Evolutionary conservation across 768 basidiomycete species (phyloP), one percentile per base, ranked within the genome.

Genomic region (Hemileccinum impolitum): DNA sequence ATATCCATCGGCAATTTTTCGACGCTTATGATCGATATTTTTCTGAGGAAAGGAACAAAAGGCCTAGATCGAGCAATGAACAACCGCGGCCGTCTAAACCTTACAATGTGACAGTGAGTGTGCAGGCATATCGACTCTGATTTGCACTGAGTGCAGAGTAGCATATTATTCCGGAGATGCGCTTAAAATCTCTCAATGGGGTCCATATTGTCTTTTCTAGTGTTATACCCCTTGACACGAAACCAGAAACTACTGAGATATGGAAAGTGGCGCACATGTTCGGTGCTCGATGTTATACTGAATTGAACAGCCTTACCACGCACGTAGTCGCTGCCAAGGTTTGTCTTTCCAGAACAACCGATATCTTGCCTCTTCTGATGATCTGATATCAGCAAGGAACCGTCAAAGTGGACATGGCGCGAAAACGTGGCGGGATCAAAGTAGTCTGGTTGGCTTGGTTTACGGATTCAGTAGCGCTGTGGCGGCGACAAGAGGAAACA

Each of bases 321-420:
- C 96, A 99, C 59, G 85, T 97, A 34, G 91, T 99, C 18, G 88
- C 93, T 18, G 89, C 86, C 9, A 91, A 93, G 77, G 90, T 90
- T 52, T 50, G 65, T 57, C 32, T 35, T 34, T 48, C 7, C 13
- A 15, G n/a, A 38, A 45, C 11, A 36, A 34, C 36, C 19, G 18
- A 4, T 46, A 40, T 46, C 46, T 34, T 51, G 51, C 48, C 34
- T 42, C 35, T 45, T 28, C 43, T 56, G 23, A 47, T 10, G 36
- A 19, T 31, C 36, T 28, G 41, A 35, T 39, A 26, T 40, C 60
- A 94, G 90, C 82, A 82, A 52, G 90, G 90, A 30, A 97, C 95
- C 0, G 85, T 87, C 55, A 99, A 99, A 70, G 93, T 95, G 1
- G 86, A 93, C 62, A 73, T 77, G 46, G 93, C 94, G 1, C 79